These are phyloP conservation scores for Pyrrhoderma lamaoense DNA, from an alignment of 1,284 basidiomycete genomes.

Conservation along the genomic window DNA sequence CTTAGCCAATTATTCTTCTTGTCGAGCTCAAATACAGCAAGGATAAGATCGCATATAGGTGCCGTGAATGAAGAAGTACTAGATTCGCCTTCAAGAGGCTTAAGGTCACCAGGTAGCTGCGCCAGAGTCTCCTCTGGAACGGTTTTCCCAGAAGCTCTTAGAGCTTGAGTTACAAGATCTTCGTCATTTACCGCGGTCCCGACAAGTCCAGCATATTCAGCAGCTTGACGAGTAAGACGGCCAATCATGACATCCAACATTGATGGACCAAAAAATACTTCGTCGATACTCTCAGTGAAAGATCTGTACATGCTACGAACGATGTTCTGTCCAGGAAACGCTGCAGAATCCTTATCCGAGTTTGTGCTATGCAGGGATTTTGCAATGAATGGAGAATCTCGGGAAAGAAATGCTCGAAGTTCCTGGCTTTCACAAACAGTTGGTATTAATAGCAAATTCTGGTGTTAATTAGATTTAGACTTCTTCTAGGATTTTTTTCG, in stretches of 20 bases:
- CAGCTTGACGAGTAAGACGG: conserved; percentile 79
- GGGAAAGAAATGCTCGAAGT: conserved; percentile 81
- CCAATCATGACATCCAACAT: conserved; percentile 93
- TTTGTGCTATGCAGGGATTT: conserved; percentile 34
- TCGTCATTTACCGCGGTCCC: conserved; percentile 77
- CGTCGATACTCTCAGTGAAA: conserved; percentile 86
- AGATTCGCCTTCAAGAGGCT: conserved; percentile 77
- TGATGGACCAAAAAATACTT: conserved; percentile 86
- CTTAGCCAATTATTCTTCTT: conserved; percentile 95
- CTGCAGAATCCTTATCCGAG: conserved; percentile 32
- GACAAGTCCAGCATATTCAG: conserved; percentile 78
- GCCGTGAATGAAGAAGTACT: conserved; percentile 83
- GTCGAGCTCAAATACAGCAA: conserved; percentile 91
- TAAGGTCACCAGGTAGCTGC: conserved; percentile 65
- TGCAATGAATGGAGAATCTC: conserved; percentile 71
- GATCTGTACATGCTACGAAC: conserved; percentile 83
- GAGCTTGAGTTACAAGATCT: conserved; percentile 71
- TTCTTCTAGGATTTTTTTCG: neutral
- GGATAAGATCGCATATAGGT: conserved; percentile 89
- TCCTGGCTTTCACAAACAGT: conserved; percentile 79
- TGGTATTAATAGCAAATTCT: conserved; percentile 71
- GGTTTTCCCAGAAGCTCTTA: conserved; percentile 59
- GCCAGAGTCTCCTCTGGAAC: conserved; percentile 59
- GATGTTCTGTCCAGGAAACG: conserved; percentile 63
- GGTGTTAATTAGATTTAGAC: conserved; percentile 4